phyloP scores from a whole-genome alignment of 2,329 filamentous ascomycete genomes.

The Ceratocystis variospora region DNA sequence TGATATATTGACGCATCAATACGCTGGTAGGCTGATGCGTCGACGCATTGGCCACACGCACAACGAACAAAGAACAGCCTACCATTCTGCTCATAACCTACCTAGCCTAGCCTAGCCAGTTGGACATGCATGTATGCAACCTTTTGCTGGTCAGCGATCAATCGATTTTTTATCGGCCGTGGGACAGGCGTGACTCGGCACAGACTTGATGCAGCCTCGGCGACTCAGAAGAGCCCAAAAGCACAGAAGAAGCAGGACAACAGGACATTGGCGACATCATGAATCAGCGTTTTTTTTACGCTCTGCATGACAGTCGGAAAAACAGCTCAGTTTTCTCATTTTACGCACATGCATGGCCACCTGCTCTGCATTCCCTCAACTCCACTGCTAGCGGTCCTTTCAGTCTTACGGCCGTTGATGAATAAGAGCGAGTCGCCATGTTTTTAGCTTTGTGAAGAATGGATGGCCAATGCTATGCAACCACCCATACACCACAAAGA shows the following conservation, averaged over 20 bases:
- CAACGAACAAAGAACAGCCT: too few relatives aligned
- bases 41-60: too few relatives aligned
- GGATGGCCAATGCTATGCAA: too few relatives aligned
- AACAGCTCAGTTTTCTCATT: too few relatives aligned
- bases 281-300: neutral
- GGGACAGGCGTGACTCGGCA: neutral
- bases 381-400: neutral
- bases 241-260: neutral
- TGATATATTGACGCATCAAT: too few relatives aligned
- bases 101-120: neutral
- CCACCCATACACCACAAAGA: too few relatives aligned
- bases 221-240: neutral
- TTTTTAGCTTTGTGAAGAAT: neutral
- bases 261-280: neutral
- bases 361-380: neutral
- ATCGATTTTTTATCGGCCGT: neutral
- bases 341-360: neutral
- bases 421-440: neutral
- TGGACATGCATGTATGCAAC: neutral
- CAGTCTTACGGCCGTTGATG: neutral
- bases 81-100: too few relatives aligned
- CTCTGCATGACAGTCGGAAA: neutral
- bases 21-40: too few relatives aligned
- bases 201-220: neutral
- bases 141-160: neutral